Conservation (phyloP, 495 filamentous ascomycete genomes). For the Hypoxylon subgilvum region DNA sequence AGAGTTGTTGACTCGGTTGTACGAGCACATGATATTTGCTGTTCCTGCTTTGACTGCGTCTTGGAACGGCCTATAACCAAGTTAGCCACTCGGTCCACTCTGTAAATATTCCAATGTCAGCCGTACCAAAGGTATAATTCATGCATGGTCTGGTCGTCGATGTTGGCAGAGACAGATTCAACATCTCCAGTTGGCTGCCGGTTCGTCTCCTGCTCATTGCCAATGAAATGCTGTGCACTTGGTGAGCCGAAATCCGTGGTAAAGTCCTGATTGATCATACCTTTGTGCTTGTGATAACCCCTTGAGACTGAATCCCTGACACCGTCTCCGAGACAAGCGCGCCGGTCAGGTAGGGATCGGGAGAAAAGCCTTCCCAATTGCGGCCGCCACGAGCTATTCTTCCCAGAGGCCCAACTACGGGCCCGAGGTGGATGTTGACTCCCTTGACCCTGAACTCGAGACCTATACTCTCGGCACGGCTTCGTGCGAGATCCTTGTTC, state of each 20-base stretch:
- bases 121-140: conserved; percentile 69
- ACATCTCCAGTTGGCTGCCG: conserved; percentile 55
- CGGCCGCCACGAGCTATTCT: conserved; percentile 56
- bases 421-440: conserved; percentile 70
- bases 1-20: conserved; percentile 68
- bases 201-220: conserved; percentile 68
- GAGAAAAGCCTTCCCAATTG: conserved; percentile 62
- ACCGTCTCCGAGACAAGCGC: conserved; percentile 51
- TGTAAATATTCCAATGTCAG: conserved; percentile 50
- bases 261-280: conserved; percentile 44
- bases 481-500: conserved; percentile 56
- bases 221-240: conserved; percentile 59
- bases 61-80: conserved; percentile 58
- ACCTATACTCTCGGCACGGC: conserved; percentile 58
- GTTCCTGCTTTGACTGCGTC: conserved; percentile 66
- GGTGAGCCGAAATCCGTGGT: conserved; percentile 25
- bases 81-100: neutral
- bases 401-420: conserved; percentile 63
- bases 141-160: conserved; percentile 70
- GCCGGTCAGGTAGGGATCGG: conserved; percentile 56
- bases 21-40: conserved; percentile 72
- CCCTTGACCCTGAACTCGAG: conserved; percentile 65
- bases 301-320: conserved; percentile 55
- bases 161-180: conserved; percentile 61
- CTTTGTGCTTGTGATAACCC: conserved; percentile 61